Evolutionary conservation across 2,329 filamentous ascomycete species (phyloP), one percentile per base, ranked within the genome.

Genomic region (Diaporthe vaccinii): DNA sequence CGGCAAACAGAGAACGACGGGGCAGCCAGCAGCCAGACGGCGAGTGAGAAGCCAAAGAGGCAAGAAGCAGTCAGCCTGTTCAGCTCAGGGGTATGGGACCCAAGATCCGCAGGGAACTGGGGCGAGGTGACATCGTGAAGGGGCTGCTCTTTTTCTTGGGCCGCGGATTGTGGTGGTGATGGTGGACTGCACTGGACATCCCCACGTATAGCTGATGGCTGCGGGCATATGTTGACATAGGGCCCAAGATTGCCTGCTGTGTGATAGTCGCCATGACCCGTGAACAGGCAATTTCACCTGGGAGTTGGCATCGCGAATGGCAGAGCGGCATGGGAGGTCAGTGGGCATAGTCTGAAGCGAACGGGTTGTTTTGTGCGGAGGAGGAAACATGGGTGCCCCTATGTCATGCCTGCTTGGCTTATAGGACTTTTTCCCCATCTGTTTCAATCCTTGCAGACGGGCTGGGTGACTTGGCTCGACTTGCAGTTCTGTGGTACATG

Each of bases 71-170:
- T 25, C 62, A 53, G 46, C 65, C 65, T 69, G 25, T 34, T 69
- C 65, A 34, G 65, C 46, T 68, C 65, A 68, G 65, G 65, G 65
- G 65, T 53, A 69, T n/a, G 46, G 49, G 20, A 55, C 44, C 46
- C 17, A 53, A 10, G 62, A 51, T 68, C 44, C 46, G 65, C 46
- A 68, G 46, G 46, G 31, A 51, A 51, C 36, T 69, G 65, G 65
- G 49, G n/a, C 34, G 15, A 69, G 49, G 65, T 69, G 65, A 69
- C 65, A 69, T 69, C 65, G 65, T 5, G 65, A 49, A 69, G 65
- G 65, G 65, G 65, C 65, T 49, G 61, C 61, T 65, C 61, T 69
- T 17, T 53, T 51, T 69, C 65, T 55, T 69, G 65, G 65, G 65
- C 65, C 65, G 46, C 34, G 65, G 65, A 4, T 36, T 25, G 44